A percentile compares a stretch with the other conserved stretches of the same genome.
These are phyloP conservation scores for Asterophora lycoperdoides DNA, from an alignment of 768 basidiomycete species.

Conservation along the genomic window DNA sequence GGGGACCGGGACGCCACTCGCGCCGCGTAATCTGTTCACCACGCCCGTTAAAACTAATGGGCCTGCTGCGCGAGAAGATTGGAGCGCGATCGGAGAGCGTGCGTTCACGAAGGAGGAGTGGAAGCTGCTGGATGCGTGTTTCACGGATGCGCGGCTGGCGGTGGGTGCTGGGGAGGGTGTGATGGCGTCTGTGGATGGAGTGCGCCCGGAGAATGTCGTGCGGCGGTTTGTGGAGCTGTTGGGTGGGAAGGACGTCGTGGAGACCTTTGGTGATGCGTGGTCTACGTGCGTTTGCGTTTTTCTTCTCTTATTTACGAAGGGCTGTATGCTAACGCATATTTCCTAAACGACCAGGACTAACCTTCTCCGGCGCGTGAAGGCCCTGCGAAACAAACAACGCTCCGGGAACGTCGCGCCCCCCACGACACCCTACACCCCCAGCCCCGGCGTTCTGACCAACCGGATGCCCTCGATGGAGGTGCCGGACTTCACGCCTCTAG, in stretches of 20 bases:
- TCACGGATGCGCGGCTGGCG: conserved; percentile 64
- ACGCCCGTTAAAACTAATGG: no score
- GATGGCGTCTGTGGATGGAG: conserved; percentile 48
- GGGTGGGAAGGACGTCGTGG: conserved; percentile 40
- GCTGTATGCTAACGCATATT: background rate
- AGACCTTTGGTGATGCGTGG: conserved; percentile 50
- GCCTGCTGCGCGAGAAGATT: no score
- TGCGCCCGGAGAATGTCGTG: conserved; percentile 56
- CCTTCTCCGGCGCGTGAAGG: conserved; percentile 46
- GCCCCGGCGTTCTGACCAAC: conserved; percentile 6
- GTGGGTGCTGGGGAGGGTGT: conserved; percentile 36
- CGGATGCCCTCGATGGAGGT: conserved; percentile 33
- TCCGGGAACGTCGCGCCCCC: conserved; percentile 54
- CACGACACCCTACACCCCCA: conserved; percentile 37
- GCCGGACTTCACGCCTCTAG: conserved; percentile 52
- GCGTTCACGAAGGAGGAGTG: conserved; percentile 76
- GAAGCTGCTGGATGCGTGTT: conserved; percentile 75
- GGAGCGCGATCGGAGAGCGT: conserved; percentile 17
- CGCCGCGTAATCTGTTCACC: conserved; percentile 23
- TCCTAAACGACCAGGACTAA: conserved; percentile 37
- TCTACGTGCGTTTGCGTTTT: conserved; percentile 40
- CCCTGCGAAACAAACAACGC: conserved; percentile 58
- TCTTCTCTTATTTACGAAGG: background rate
- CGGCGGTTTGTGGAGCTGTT: conserved; percentile 48
- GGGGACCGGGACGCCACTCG: background rate